Percentiles rank a stretch among this genome's conserved stretches.
phyloP scores from a whole-genome alignment of 768 basidiomycete genomes.

The Tulasnella sp. region DNA sequence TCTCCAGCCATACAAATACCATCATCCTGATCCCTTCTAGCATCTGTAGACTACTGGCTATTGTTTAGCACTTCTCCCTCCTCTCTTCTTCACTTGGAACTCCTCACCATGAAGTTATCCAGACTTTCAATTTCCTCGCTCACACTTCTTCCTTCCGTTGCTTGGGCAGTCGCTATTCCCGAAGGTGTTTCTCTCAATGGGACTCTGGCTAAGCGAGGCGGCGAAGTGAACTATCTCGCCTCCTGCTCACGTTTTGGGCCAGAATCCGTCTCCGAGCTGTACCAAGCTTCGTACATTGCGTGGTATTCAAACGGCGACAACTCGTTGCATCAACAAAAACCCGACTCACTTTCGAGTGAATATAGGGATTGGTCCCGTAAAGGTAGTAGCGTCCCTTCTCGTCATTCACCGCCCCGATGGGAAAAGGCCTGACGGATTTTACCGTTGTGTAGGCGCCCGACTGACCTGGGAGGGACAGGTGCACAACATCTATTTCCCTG shows the following conservation, averaged over 20 bases:
- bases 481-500: neutral
- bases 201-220: neutral
- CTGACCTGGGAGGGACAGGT: neutral
- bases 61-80: no score
- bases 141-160: neutral
- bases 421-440: neutral
- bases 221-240: neutral
- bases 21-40: neutral
- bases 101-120: neutral
- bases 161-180: neutral
- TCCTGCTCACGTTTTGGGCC: neutral
- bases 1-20: neutral
- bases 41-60: no score
- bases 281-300: slow-evolving; percentile 1
- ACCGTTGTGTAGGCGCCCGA: neutral
- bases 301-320: neutral
- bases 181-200: neutral
- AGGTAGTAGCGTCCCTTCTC: neutral
- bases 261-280: neutral
- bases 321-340: neutral
- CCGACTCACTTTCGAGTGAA: slow-evolving; percentile 1
- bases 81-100: neutral
- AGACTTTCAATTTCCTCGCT: neutral
- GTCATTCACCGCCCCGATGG: no score
- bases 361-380: neutral